A percentile compares a stretch with the other conserved stretches of the same genome.
phyloP scores from a whole-genome alignment of 108 stramenopile species.

The Parmales sp. region DNA sequence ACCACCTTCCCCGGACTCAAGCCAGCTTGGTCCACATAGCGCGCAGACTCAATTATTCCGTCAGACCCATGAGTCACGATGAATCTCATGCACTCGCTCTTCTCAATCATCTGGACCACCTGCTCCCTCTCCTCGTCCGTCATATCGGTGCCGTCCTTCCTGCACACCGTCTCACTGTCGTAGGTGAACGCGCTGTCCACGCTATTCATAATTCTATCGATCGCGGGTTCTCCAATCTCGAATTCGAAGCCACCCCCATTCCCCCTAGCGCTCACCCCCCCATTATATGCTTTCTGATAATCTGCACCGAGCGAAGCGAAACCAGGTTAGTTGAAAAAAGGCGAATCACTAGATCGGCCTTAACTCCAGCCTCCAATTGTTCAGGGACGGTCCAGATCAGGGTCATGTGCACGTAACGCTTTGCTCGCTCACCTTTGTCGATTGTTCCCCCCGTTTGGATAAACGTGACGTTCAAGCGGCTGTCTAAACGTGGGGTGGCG shows the following conservation, averaged over 20 bases:
- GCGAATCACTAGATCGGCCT: too few relatives aligned
- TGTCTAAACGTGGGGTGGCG: neutral
- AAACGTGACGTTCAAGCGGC: neutral
- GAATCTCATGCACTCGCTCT: slow-evolving; percentile 10
- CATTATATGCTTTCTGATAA: too few relatives aligned
- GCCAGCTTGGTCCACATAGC: neutral
- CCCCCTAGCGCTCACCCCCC: too few relatives aligned
- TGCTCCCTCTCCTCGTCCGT: neutral
- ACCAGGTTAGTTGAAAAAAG: too few relatives aligned
- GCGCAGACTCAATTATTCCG: neutral
- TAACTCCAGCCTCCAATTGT: too few relatives aligned
- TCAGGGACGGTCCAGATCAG: too few relatives aligned
- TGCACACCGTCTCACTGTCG: slow-evolving; percentile 2
- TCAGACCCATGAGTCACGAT: slow-evolving; percentile 5
- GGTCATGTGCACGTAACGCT: too few relatives aligned
- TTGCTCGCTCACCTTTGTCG: slow-evolving; percentile 1
- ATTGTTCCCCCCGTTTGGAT: slow-evolving; percentile 6
- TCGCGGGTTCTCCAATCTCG: neutral
- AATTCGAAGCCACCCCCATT: neutral
- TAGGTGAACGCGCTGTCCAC: slow-evolving; percentile 6
- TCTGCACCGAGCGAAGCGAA: too few relatives aligned
- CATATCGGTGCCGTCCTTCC: slow-evolving; percentile 5
- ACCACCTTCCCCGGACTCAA: slow-evolving; percentile 6
- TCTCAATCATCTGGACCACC: neutral
- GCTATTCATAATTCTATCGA: neutral